Percentiles rank a stretch among this genome's conserved stretches.
These are phyloP conservation scores for Hypoxylon rickii DNA, from an alignment of 495 filamentous ascomycete species.

Conservation along the genomic window DNA sequence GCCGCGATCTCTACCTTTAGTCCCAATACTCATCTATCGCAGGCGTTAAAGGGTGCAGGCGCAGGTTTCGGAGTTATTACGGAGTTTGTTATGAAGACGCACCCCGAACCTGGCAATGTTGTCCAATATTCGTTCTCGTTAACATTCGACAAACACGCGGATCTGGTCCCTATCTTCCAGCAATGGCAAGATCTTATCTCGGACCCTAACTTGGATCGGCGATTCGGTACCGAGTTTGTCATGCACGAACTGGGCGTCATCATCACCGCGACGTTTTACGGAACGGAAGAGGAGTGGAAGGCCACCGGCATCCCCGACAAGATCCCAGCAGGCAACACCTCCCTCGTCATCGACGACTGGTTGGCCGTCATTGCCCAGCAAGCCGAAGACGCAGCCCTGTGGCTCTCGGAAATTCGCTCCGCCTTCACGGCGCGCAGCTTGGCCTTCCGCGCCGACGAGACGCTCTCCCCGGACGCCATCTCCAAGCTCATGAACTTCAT, in stretches of 20 bases:
- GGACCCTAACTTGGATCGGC: constrained; percentile 57
- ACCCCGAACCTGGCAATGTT: constrained; percentile 57
- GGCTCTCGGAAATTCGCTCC: constrained; percentile 48
- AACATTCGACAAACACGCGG: constrained; percentile 47
- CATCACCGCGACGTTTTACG: constrained; percentile 57
- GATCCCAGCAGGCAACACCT: constrained; percentile 45
- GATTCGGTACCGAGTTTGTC: constrained; percentile 58
- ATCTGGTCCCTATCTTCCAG: constrained; percentile 46
- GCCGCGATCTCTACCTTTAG: not conserved
- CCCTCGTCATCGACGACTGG: constrained; percentile 59
- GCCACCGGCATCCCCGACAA: constrained; percentile 49
- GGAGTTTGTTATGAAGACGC: constrained; percentile 64
- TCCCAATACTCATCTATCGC: constrained; percentile 13
- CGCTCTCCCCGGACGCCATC: constrained; percentile 47
- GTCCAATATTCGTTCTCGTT: constrained; percentile 58
- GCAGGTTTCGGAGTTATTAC: constrained; percentile 68
- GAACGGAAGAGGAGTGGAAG: constrained; percentile 56
- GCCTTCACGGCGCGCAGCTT: constrained; percentile 60
- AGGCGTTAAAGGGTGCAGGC: constrained; percentile 63
- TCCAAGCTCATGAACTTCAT: constrained; percentile 56
- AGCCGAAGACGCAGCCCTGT: constrained; percentile 54
- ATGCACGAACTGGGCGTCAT: constrained; percentile 55
- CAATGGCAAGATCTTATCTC: constrained; percentile 52
- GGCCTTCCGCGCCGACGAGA: constrained; percentile 53
- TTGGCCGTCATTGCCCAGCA: constrained; percentile 54